phyloP scores from a whole-genome alignment of 805 yeast species.

The Kuraishia molischiana region DNA sequence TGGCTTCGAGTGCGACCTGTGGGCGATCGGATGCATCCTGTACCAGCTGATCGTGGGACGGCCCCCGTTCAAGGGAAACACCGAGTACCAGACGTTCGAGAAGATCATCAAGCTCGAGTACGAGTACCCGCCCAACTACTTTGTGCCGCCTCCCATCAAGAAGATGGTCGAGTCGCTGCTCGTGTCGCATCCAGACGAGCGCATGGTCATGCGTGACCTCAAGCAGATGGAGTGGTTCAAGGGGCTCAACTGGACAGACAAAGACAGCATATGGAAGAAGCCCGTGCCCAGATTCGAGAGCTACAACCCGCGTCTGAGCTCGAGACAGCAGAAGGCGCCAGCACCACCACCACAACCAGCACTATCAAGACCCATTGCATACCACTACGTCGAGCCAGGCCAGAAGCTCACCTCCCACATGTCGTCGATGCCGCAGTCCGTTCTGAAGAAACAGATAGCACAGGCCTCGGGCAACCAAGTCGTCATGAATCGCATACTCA shows the following conservation, averaged over 20 bases:
- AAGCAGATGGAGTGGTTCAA: slow-evolving; percentile 67
- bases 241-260: slow-evolving; percentile 56
- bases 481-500: slow-evolving; percentile 22
- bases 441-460: slow-evolving; percentile 18
- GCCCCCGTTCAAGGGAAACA: slow-evolving; percentile 85
- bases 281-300: slow-evolving; percentile 63
- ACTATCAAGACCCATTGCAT: slow-evolving; percentile 7
- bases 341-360: slow-evolving; percentile 2
- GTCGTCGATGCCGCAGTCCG: slow-evolving; percentile 17
- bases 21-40: slow-evolving; percentile 90
- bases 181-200: slow-evolving; percentile 57
- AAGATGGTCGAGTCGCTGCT: slow-evolving; percentile 60
- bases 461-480: slow-evolving; percentile 21
- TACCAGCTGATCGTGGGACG: slow-evolving; percentile 74
- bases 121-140: slow-evolving; percentile 49
- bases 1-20: slow-evolving; percentile 78
- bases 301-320: slow-evolving; percentile 34
- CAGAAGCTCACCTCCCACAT: slow-evolving; percentile 15
- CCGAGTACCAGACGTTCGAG: slow-evolving; percentile 82
- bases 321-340: slow-evolving; percentile 3
- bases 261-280: slow-evolving; percentile 57
- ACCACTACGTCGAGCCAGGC: slow-evolving; percentile 13
- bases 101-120: slow-evolving; percentile 75
- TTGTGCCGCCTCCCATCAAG: slow-evolving; percentile 51
- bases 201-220: slow-evolving; percentile 49